Evolutionary conservation across 805 yeast species (phyloP).

Genomic region (Brettanomyces naardenensis): DNA sequence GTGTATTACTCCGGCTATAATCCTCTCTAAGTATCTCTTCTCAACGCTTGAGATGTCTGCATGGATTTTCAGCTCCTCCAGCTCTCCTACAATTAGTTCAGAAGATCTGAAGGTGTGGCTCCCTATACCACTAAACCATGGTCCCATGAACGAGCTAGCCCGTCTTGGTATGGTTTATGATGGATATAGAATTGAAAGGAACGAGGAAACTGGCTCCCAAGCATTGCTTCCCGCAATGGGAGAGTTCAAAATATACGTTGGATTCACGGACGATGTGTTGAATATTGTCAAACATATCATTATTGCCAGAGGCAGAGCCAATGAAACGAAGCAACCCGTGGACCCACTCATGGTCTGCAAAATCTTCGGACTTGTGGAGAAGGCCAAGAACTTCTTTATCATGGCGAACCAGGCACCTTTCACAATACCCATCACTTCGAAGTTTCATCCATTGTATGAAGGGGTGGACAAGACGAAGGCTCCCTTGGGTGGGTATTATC

Average conservation of each 20-base stretch:
- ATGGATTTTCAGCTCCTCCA: slow-evolving; percentile 50
- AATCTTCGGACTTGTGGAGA: slow-evolving; percentile 16
- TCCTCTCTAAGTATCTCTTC: slow-evolving; percentile 26
- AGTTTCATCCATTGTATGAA: slow-evolving; percentile 22
- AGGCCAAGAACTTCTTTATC: slow-evolving; percentile 16
- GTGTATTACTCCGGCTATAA: slow-evolving; percentile 12
- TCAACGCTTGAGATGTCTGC: slow-evolving; percentile 47
- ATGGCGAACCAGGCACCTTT: slow-evolving; percentile 18
- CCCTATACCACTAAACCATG: slow-evolving; percentile 20
- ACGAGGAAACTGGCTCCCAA: slow-evolving; percentile 4
- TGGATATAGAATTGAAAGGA: slow-evolving; percentile 9
- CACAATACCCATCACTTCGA: slow-evolving; percentile 15
- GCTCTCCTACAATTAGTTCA: slow-evolving; percentile 21
- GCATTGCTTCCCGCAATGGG: slow-evolving; percentile 6
- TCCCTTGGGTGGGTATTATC: slow-evolving; percentile 15
- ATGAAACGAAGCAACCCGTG: not conserved
- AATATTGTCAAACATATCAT: slow-evolving; percentile 19
- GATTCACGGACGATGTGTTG: slow-evolving; percentile 21
- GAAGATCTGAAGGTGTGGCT: slow-evolving; percentile 32
- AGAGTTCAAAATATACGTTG: slow-evolving; percentile 21
- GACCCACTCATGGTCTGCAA: slow-evolving; percentile 12
- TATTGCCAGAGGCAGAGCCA: slow-evolving; percentile 6
- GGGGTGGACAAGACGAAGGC: slow-evolving; percentile 18
- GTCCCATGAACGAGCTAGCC: slow-evolving; percentile 15
- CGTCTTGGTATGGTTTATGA: slow-evolving; percentile 21